These are phyloP conservation scores for Voacanga thouarsii DNA, from an alignment of 257 asterid genomes.

Conservation along the genomic window DNA sequence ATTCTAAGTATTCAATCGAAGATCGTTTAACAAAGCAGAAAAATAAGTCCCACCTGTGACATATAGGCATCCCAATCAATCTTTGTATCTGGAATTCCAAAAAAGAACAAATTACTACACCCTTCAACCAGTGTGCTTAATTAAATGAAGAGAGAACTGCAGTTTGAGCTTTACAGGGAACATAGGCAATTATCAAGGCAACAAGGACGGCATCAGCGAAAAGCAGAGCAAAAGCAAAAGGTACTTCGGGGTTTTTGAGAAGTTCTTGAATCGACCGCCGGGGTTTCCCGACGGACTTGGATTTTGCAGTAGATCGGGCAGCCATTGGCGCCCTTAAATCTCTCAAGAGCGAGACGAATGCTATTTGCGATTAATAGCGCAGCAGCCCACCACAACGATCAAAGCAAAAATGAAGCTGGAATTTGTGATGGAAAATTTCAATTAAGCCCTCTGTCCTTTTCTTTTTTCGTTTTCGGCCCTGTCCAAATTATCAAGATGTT, in stretches of 20 bases:
- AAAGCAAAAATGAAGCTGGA: too few species aligned
- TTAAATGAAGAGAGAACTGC: not conserved
- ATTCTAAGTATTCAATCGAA: not conserved
- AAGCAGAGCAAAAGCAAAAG: constrained; percentile 52
- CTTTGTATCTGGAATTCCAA: constrained; percentile 64
- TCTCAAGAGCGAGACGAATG: not conserved
- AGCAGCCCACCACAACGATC: too few species aligned
- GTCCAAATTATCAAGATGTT: too few species aligned
- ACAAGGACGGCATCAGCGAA: constrained; percentile 67
- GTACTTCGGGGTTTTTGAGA: constrained; percentile 31
- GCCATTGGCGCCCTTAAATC: constrained; percentile 32
- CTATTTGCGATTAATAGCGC: too few species aligned
- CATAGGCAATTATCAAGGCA: constrained; percentile 61
- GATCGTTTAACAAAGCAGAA: not conserved
- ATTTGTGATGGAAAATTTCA: too few species aligned
- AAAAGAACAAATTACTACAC: not conserved
- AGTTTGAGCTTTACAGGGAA: constrained; percentile 61
- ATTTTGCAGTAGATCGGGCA: constrained; percentile 34
- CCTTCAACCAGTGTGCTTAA: not conserved
- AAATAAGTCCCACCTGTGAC: constrained; percentile 67
- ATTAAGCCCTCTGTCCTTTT: too few species aligned
- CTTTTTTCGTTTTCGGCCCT: too few species aligned
- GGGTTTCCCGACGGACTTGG: constrained; percentile 18
- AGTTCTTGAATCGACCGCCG: constrained; percentile 22
- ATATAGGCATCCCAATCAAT: constrained; percentile 99